Percentiles rank a stretch among this genome's conserved stretches.
Conservation (phyloP, 768 basidiomycete genomes). For the Suillus hirtellus region DNA sequence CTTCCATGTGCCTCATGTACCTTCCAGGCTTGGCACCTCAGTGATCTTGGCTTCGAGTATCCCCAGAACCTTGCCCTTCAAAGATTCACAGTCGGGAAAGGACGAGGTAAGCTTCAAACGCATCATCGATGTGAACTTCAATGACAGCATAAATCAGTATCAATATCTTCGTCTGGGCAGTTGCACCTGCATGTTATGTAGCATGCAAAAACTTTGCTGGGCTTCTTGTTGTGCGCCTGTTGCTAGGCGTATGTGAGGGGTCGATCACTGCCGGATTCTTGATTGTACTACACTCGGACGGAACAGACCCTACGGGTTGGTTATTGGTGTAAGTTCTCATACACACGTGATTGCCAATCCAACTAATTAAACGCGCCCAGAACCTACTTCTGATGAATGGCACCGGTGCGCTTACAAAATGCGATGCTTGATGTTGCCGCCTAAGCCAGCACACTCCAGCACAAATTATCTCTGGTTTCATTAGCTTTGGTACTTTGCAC, state of each 20-base stretch:
- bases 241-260: slow-evolving; percentile 68
- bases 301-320: slow-evolving; percentile 65
- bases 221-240: slow-evolving; percentile 59
- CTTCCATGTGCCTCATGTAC: neutral
- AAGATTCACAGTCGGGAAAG: slow-evolving; percentile 68
- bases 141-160: slow-evolving; percentile 35
- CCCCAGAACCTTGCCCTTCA: slow-evolving; percentile 68
- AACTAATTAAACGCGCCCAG: neutral
- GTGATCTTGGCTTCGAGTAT: slow-evolving; percentile 57
- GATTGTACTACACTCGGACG: slow-evolving; percentile 66
- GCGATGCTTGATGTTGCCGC: neutral
- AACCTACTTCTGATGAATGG: slow-evolving; percentile 66
- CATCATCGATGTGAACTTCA: neutral
- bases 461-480: too few relatives aligned
- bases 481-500: too few relatives aligned
- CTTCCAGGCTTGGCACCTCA: slow-evolving; percentile 49
- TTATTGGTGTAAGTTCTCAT: slow-evolving; percentile 59
- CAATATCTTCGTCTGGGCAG: slow-evolving; percentile 62
- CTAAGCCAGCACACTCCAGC: slow-evolving; percentile 35
- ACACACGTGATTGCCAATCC: neutral
- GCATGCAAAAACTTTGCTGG: slow-evolving; percentile 68
- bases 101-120: slow-evolving; percentile 53
- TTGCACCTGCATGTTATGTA: slow-evolving; percentile 57
- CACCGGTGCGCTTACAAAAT: slow-evolving; percentile 43
- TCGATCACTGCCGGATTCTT: slow-evolving; percentile 66